Evolutionary conservation across 768 basidiomycete genomes (phyloP).

Genomic region (Termitomyces sp.): DNA sequence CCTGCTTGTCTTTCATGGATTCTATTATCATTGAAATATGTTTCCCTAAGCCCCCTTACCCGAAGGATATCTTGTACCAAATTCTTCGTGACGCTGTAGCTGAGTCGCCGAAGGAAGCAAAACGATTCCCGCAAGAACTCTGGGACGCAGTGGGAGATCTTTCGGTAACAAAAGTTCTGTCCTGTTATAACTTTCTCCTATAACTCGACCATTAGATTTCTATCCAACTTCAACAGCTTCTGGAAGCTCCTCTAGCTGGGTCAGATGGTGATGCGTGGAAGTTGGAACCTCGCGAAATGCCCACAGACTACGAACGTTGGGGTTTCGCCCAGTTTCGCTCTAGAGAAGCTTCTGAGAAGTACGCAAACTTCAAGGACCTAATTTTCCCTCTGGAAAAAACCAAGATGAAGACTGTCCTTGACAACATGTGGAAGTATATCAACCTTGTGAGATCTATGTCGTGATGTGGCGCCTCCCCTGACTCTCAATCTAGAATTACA

Average conservation of each 20-base stretch:
- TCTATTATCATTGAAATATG: slow-evolving; percentile 82
- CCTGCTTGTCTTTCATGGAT: slow-evolving; percentile 76
- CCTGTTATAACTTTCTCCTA: slow-evolving; percentile 9
- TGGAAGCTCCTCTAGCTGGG: slow-evolving; percentile 60
- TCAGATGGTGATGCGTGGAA: slow-evolving; percentile 53
- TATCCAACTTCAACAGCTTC: slow-evolving; percentile 60
- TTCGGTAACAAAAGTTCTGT: slow-evolving; percentile 39
- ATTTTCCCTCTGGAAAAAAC: slow-evolving; percentile 59
- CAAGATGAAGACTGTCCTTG: slow-evolving; percentile 43
- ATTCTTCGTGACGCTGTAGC: slow-evolving; percentile 69
- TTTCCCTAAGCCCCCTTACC: slow-evolving; percentile 67
- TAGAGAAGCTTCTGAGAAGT: slow-evolving; percentile 47
- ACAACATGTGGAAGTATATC: slow-evolving; percentile 62
- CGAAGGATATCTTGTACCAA: slow-evolving; percentile 60
- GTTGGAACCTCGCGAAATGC: slow-evolving; percentile 44
- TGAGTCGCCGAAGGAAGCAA: slow-evolving; percentile 70
- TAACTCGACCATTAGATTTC: slow-evolving; percentile 40
- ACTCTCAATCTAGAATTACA: slow-evolving; percentile 51
- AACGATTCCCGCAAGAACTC: slow-evolving; percentile 72
- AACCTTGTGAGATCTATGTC: slow-evolving; percentile 42
- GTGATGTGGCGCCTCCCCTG: neutral
- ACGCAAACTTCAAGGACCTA: slow-evolving; percentile 48
- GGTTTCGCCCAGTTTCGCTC: slow-evolving; percentile 66
- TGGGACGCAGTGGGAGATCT: slow-evolving; percentile 85
- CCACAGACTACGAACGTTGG: slow-evolving; percentile 63